Percentiles rank a stretch among this genome's conserved stretches.
These are phyloP conservation scores for Akanthomyces muscarius DNA, from an alignment of 2,329 filamentous ascomycete species.

Conservation along the genomic window DNA sequence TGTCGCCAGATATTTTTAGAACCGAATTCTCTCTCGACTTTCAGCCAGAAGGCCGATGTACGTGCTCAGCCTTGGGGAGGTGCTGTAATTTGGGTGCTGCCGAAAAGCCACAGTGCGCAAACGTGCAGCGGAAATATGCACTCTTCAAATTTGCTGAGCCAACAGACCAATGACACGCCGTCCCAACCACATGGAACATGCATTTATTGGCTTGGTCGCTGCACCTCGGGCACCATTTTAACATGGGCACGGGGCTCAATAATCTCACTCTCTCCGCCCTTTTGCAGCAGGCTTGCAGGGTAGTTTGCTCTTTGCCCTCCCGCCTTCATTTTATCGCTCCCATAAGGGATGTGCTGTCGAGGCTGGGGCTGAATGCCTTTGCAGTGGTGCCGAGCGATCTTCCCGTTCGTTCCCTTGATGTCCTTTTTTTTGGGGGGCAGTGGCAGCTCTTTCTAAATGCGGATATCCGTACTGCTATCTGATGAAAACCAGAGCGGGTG, in stretches of 20 bases:
- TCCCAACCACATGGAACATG: neutral
- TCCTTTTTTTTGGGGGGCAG: neutral
- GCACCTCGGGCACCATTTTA: neutral
- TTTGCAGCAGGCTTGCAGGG: neutral
- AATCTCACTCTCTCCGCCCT: neutral
- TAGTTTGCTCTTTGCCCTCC: neutral
- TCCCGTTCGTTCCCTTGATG: neutral
- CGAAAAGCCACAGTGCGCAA: neutral
- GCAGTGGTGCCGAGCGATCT: neutral
- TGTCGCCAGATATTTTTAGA: conserved; percentile 1
- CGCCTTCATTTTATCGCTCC: neutral
- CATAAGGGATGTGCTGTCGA: neutral
- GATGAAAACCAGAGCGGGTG: neutral
- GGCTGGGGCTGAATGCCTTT: neutral
- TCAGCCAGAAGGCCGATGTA: neutral
- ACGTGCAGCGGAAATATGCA: conserved; percentile 1
- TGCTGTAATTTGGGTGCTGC: neutral
- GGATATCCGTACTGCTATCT: no score
- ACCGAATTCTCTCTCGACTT: neutral
- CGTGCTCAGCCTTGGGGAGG: neutral
- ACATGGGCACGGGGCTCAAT: no score
- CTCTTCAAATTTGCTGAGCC: neutral
- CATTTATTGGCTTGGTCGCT: neutral
- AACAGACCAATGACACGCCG: neutral
- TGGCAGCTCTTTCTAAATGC: no score